A percentile compares a stretch with the other conserved stretches of the same genome.
phyloP scores from a whole-genome alignment of 2,329 filamentous ascomycete species.

The Aspergillus sergii region DNA sequence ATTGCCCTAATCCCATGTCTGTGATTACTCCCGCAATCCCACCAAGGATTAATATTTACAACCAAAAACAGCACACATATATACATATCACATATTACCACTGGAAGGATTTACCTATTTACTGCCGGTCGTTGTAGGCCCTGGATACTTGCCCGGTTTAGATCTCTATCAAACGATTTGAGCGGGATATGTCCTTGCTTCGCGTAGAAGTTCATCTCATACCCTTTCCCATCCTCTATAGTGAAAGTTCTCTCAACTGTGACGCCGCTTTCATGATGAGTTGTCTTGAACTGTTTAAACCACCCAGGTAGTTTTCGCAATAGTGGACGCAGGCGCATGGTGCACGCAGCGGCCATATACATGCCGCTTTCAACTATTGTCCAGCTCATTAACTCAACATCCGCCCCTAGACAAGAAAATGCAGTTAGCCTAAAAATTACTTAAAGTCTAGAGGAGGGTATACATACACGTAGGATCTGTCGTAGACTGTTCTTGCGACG shows the following conservation, averaged over 20 bases:
- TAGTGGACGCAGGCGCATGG: too few species aligned
- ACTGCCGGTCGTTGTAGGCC: background rate
- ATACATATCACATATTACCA: background rate
- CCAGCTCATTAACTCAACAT: background rate
- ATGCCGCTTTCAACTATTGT: background rate
- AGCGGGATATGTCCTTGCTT: background rate
- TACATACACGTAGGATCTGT: background rate
- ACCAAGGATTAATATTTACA: background rate
- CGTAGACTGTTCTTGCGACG: background rate
- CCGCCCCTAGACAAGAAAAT: background rate
- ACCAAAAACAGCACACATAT: background rate
- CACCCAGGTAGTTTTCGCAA: too few species aligned
- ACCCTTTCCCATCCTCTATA: background rate
- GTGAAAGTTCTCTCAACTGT: background rate
- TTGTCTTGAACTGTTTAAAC: too few species aligned
- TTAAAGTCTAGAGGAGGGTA: fast-evolving
- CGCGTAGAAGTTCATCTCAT: background rate
- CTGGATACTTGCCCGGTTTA: too few species aligned
- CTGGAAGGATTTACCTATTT: background rate
- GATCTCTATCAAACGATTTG: background rate
- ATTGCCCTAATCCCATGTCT: background rate
- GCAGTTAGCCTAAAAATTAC: background rate
- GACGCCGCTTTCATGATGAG: background rate
- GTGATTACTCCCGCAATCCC: background rate
- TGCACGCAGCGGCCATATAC: background rate